Base-by-base conservation (phyloP, 768 basidiomycete species). In the Chiua virens region DNA sequence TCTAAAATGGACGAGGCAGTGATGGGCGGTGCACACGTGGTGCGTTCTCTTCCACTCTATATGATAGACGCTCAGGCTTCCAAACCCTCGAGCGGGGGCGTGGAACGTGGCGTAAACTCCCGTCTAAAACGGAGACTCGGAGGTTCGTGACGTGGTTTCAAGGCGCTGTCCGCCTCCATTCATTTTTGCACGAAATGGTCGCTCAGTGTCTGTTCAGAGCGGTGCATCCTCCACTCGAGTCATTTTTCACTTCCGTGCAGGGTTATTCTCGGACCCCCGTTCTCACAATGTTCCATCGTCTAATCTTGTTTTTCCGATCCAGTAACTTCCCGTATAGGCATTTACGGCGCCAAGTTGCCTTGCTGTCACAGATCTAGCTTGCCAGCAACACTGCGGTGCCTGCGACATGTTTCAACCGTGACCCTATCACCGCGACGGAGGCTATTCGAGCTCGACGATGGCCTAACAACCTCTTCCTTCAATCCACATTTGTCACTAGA, bases 321-420 rank as follows among this genome's bases (percentile, higher is more conserved):
- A 43, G 18, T 25, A 47, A 38, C 41, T 49, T 36, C 49, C 47
- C 53, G 46, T 53, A 27, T 52, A 46, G 48, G 58, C 63, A 27
- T 55, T 61, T 62, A 62, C 65, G 64, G 67, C 53, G 35, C 50
- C 55, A 50, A 58, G 42, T 55, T 47, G 30, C 46, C 47, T 47
- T 60, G 58, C 59, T 57, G 66, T 65, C 61, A 65, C 56, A 58
- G 63, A 63, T 66, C 66, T 49, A 54, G 50, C 56, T 53, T 57
- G 58, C 47, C 53, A 52, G 45, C 54, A 50, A 54, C 61, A 55
- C 56, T 56, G 66, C 67, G 50, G 67, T 71, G 68, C 67, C 57
- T 67, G 61, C 52, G 56, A 59, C 61, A 67, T 67, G 67, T 71
- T 69, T 69, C 69, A 71, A 67, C 55, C n/a, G 50, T 43, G 47